Conservation (phyloP, 768 basidiomycete genomes). For the Mycena capillaripes region DNA sequence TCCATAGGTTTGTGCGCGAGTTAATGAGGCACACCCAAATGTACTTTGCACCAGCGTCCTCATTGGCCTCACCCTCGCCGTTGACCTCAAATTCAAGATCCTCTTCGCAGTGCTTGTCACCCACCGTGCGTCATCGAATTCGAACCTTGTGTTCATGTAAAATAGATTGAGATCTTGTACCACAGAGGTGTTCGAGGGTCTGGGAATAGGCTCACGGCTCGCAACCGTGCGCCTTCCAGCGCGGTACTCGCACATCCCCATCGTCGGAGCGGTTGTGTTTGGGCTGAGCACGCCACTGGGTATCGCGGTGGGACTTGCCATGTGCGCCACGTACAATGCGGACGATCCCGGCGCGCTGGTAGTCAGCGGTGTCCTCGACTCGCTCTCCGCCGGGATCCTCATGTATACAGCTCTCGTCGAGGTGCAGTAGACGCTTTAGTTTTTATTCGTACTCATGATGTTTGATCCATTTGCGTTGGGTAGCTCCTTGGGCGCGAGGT, state of each 20-base stretch:
- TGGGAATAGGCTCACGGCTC: constrained; percentile 92
- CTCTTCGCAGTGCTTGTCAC: constrained; percentile 93
- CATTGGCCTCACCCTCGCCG: constrained; percentile 94
- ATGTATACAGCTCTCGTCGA: constrained; percentile 93
- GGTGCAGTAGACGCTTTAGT: constrained; percentile 52
- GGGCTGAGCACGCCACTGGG: constrained; percentile 89
- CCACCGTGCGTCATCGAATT: constrained; percentile 91
- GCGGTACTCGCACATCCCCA: constrained; percentile 68
- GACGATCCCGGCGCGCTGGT: constrained; percentile 79
- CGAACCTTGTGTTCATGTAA: too few species aligned
- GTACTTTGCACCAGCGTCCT: constrained; percentile 66
- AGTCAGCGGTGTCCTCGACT: constrained; percentile 88
- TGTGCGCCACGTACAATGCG: constrained; percentile 85
- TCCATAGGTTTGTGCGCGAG: constrained; percentile 72
- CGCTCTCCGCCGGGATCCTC: constrained; percentile 89
- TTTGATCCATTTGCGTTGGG: constrained; percentile 2
- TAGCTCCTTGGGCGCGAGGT: constrained; percentile 95
- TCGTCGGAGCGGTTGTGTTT: constrained; percentile 74
- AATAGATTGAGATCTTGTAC: not conserved
- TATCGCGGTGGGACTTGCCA: constrained; percentile 86
- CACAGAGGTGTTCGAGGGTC: constrained; percentile 92
- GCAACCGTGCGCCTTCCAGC: constrained; percentile 77
- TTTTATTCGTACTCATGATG: not conserved
- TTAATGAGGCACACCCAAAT: not conserved
- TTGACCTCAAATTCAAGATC: constrained; percentile 82